Evolutionary conservation across 495 filamentous ascomycete species (phyloP).

Genomic region (Xylaria palmicola): DNA sequence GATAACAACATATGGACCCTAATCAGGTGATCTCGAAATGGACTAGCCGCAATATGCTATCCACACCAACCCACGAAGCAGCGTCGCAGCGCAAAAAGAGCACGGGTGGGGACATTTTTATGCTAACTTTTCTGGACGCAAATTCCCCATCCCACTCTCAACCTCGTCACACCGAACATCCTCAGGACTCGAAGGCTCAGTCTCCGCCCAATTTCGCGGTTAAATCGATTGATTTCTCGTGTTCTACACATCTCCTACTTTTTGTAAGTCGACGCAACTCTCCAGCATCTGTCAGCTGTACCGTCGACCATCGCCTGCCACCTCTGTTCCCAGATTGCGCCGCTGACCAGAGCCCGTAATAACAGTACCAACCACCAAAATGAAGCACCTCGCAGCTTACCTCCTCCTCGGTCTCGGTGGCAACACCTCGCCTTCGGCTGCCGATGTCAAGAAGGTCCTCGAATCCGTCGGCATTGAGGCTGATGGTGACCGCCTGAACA

Average conservation of each 20-base stretch:
- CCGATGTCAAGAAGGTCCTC: conserved; percentile 88
- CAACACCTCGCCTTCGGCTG: conserved; percentile 83
- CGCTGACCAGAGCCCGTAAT: not conserved
- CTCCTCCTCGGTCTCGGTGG: conserved; percentile 92
- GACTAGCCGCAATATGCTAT: conserved; percentile 9
- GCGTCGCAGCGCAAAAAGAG: conserved; percentile 5
- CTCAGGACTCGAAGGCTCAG: conserved; percentile 55
- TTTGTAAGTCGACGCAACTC: conserved; percentile 32
- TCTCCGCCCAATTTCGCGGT: conserved; percentile 54
- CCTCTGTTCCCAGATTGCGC: conserved; percentile 15
- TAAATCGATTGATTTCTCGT: conserved; percentile 60
- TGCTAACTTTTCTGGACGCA: conserved; percentile 27
- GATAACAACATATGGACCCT: conserved; percentile 19
- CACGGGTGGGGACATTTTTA: conserved; percentile 11
- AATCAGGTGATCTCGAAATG: conserved; percentile 33
- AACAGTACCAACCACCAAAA: conserved; percentile 58
- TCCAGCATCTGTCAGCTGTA: conserved; percentile 2
- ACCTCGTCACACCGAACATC: conserved; percentile 30
- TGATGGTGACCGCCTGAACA: conserved; percentile 79
- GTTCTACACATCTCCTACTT: conserved; percentile 37
- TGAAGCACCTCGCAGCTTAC: conserved; percentile 99
- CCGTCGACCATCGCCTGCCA: not conserved
- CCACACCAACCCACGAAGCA: conserved; percentile 23
- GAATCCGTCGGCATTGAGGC: conserved; percentile 93
- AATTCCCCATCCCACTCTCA: conserved; percentile 21